Base-by-base conservation (phyloP, 208 protist genomes). In the Crithidia expoeki region DNA sequence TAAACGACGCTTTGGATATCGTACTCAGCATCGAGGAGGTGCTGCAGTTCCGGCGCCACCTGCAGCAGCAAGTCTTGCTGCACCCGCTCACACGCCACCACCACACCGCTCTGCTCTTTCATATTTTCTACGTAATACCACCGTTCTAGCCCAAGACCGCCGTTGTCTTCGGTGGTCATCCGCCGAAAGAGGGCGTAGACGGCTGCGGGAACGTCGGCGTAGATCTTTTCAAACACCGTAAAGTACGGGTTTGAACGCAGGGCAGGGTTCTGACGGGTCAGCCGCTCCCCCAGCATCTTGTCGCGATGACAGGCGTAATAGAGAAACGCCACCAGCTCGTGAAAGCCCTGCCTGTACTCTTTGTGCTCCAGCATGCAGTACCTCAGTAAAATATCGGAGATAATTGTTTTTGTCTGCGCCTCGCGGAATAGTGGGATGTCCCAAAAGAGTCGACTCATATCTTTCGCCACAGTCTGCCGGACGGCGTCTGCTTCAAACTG, bases 271-370 rank as follows among this genome's bases (percentile, higher is more conserved):
- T 73, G 55, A 40, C 50, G 56, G 0, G 27, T 47, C 19, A 77
- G 68, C 14, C 30, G 34, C 21, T 77, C 62, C 7, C 51, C 69
- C 11, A 84, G n/a, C 16, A 30, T 23, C 44, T 71, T 62, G 50
- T 88, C 82, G 14, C 82, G 78, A 52, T 80, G 62, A 10, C 67
- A 79, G 30, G 61, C 60, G 46, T 76, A 85, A 51, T 96, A 96
- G 16, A 95, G 65, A 46, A 95, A 93, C 25, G 94, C 89, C 12
- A 94, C 79, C 32, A 98, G 68, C 59, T 98, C 95, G 67, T 98
- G 94, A 65, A 98, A 90, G 9, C 94, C 94, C 58, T 98, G 94
- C 68, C 76, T 84, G 70, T 98, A 98, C 14, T 86, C 82, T 49
- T 68, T 60, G 28, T 62, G 44, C 52, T 92, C 61, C 49, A 59